Conservation (phyloP, 1,139 yeast species). For the Hyphopichia burtonii region DNA sequence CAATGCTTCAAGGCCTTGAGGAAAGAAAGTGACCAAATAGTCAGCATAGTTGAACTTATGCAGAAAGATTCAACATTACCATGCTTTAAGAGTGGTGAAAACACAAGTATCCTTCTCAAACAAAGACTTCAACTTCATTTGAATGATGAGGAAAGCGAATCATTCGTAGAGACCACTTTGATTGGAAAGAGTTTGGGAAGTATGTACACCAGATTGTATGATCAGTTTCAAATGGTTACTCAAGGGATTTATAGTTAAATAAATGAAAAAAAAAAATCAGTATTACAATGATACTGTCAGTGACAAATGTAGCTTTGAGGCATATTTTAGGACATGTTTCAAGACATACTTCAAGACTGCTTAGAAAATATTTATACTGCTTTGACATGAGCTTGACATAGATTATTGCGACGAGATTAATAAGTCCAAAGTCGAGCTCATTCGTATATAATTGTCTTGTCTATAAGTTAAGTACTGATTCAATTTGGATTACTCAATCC, state of each 20-base stretch:
- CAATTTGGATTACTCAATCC: no score
- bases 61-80: slow-evolving; percentile 87
- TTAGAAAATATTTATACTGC: no score
- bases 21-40: slow-evolving; percentile 66
- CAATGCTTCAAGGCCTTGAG: slow-evolving; percentile 73
- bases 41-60: slow-evolving; percentile 88
- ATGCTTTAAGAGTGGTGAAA: slow-evolving; percentile 84
- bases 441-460: no score
- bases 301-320: no score
- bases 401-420: no score
- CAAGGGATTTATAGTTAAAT: slow-evolving; percentile 82
- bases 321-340: no score
- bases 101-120: slow-evolving; percentile 71
- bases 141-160: slow-evolving; percentile 69
- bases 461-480: no score
- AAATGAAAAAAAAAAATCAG: no score
- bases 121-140: slow-evolving; percentile 81
- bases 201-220: slow-evolving; percentile 85
- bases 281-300: no score
- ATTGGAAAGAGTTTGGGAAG: slow-evolving; percentile 86
- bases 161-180: slow-evolving; percentile 70
- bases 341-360: no score
- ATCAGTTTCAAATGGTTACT: slow-evolving; percentile 88
- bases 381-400: no score
- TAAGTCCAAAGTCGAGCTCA: no score